Evolutionary conservation across 2,329 filamentous ascomycete species (phyloP).

Genomic region (Truncatella angustata): DNA sequence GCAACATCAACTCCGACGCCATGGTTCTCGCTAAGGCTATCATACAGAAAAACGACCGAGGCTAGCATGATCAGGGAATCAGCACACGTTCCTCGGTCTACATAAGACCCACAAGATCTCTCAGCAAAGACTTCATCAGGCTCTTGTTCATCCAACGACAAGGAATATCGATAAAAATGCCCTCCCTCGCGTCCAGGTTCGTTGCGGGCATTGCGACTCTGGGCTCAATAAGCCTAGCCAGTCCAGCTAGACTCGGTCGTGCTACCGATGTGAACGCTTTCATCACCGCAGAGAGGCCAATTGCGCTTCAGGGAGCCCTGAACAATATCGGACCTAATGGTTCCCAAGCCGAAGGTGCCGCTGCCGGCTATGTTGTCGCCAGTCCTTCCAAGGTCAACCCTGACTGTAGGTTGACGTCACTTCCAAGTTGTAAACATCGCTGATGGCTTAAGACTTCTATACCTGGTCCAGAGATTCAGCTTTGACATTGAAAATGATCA

Average conservation of each 20-base stretch:
- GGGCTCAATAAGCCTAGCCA: constrained; percentile 12
- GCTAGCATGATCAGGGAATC: background rate
- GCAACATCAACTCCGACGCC: background rate
- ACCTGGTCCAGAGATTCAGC: constrained; percentile 58
- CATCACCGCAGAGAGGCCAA: constrained; percentile 40
- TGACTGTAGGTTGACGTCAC: constrained; percentile 41
- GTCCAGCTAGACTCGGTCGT: constrained; percentile 10
- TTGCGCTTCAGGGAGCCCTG: constrained; percentile 50
- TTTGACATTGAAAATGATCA: constrained; percentile 48
- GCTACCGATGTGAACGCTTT: constrained; percentile 22
- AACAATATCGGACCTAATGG: constrained; percentile 56
- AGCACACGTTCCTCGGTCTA: background rate
- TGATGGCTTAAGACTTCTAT: constrained; percentile 47
- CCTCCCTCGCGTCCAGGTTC: background rate
- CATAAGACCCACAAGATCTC: background rate
- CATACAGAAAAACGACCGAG: background rate
- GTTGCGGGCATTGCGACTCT: constrained; percentile 13
- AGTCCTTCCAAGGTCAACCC: constrained; percentile 53
- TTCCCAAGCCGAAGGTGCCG: constrained; percentile 43
- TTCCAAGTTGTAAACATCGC: background rate
- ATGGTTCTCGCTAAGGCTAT: background rate
- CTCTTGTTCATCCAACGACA: background rate
- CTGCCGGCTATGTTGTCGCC: constrained; percentile 50
- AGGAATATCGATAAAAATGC: background rate
- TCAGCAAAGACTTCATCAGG: background rate